Evolutionary conservation across 176 grass and related monocot genomes (phyloP).

Genomic region (Poa pratensis): DNA sequence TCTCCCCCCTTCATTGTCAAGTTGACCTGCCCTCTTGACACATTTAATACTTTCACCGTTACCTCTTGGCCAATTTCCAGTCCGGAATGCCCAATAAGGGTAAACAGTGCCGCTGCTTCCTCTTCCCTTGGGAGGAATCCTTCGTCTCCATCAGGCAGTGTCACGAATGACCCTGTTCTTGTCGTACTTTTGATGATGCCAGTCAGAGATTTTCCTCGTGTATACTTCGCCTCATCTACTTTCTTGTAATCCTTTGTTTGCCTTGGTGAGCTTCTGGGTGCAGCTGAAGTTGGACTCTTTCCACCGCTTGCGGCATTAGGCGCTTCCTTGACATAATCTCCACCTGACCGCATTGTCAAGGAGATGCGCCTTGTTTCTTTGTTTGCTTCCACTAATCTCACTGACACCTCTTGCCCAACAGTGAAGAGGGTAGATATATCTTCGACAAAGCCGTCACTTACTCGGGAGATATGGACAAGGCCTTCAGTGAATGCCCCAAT

Average conservation of each 20-base stretch:
- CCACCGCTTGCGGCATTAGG: slow-evolving; percentile 46
- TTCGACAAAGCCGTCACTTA: slow-evolving; percentile 81
- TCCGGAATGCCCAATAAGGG: slow-evolving; percentile 63
- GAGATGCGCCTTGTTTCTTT: slow-evolving; percentile 75
- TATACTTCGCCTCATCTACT: slow-evolving; percentile 49
- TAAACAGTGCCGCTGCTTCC: slow-evolving; percentile 66
- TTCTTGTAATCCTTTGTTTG: slow-evolving; percentile 54
- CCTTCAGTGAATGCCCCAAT: slow-evolving; percentile 88
- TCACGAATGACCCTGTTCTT: slow-evolving; percentile 71
- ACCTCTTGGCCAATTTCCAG: slow-evolving; percentile 72
- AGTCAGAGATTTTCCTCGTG: slow-evolving; percentile 54
- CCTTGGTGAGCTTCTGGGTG: slow-evolving; percentile 53
- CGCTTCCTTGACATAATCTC: slow-evolving; percentile 62
- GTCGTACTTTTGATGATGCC: slow-evolving; percentile 71
- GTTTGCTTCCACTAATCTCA: slow-evolving; percentile 79
- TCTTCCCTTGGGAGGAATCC: slow-evolving; percentile 90
- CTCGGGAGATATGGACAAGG: slow-evolving; percentile 86
- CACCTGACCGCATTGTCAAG: slow-evolving; percentile 75
- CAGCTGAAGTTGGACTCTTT: slow-evolving; percentile 42
- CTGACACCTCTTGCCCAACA: slow-evolving; percentile 89
- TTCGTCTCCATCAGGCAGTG: slow-evolving; percentile 71
- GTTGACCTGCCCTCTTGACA: slow-evolving; percentile 67
- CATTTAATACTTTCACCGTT: slow-evolving; percentile 68
- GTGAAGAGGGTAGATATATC: slow-evolving; percentile 82
- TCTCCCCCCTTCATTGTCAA: slow-evolving; percentile 89